Base-by-base conservation (phyloP, 805 yeast genomes). In the Ogataea polymorpha region DNA sequence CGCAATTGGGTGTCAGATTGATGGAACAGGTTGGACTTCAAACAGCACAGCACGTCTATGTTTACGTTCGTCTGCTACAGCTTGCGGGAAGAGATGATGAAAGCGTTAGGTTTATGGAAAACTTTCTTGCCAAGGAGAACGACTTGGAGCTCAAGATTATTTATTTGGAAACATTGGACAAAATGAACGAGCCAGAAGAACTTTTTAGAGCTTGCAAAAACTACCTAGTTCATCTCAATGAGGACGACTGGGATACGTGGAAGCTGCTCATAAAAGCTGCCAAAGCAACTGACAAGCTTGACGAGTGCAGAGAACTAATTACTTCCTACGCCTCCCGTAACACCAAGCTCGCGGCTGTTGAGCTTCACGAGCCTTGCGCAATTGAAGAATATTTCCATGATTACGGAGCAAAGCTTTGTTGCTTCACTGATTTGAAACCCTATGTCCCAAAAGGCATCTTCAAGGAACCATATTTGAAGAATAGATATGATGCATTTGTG, bases 201-300 rank as follows among this genome's bases (percentile, higher is more conserved):
- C 59, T 87, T 11, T 67, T 54, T 46, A 59, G 67, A 0, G 64
- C 65, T 44, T 63, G 79, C 33, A 30, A 56, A 5, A 44, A 53
- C 4, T 67, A 77, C 11, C 58, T 88, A 24, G 64, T 71, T 13
- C 66, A 63, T 4, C 63, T 72, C 17, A 59, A 68, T 8, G 72
- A 84, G 40, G 88, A 90, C 59, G 96, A 89, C 58, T 90, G 78
- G 69, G 75, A 77, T 42, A 77, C 88, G 27, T 87, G 95, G 86
- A 75, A 79, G 49, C 64, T 68, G 13, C 61, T 75, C 36, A 70
- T 77, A 15, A 63, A 67, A 32, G 65, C 89, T 2, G 70, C 72
- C 0, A 51, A 55, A 14, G 50, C 70, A 18, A 48, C 72, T 16
- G 61, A 53, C 10, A 51, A 60, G 39, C 36, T 62, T 2, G 62